Conservation (phyloP, 345 rosid species). For the Crucihimalaya himalaica region DNA sequence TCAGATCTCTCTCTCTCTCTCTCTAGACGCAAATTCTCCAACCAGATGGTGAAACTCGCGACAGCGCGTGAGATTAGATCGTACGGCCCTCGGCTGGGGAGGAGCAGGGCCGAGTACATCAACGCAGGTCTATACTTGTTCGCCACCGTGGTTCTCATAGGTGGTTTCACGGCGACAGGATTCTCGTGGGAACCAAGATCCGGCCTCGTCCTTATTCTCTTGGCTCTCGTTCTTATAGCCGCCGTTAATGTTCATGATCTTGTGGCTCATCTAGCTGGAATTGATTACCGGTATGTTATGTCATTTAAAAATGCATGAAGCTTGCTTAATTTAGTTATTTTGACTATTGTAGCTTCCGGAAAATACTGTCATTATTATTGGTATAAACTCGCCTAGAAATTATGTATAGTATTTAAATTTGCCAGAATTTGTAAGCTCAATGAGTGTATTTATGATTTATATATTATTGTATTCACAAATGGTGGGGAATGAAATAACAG, state of each 20-base stretch:
- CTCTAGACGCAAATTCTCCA: neutral
- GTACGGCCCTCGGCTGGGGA: constrained; percentile 60
- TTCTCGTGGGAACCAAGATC: constrained; percentile 68
- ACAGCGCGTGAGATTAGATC: constrained; percentile 71
- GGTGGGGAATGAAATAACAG: neutral
- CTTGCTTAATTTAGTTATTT: constrained; percentile 6
- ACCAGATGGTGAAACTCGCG: constrained; percentile 83
- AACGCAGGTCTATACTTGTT: constrained; percentile 75
- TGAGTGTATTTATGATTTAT: neutral
- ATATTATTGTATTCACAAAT: neutral
- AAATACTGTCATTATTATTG: neutral
- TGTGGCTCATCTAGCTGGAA: constrained; percentile 74
- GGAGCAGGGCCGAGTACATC: constrained; percentile 72
- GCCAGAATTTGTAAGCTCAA: neutral
- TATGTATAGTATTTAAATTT: neutral
- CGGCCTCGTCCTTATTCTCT: constrained; percentile 65
- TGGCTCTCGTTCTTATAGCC: constrained; percentile 52
- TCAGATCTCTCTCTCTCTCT: constrained; percentile 16
- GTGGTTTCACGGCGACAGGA: constrained; percentile 63
- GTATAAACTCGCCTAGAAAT: neutral
- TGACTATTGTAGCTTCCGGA: neutral
- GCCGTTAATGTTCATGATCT: constrained; percentile 72
- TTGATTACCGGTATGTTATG: constrained; percentile 61
- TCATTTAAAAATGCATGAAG: constrained; percentile 29
- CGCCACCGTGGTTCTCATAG: constrained; percentile 56